These are phyloP conservation scores for Nannizzia gypsea DNA, from an alignment of 2,329 filamentous ascomycete genomes.

Conservation along the genomic window DNA sequence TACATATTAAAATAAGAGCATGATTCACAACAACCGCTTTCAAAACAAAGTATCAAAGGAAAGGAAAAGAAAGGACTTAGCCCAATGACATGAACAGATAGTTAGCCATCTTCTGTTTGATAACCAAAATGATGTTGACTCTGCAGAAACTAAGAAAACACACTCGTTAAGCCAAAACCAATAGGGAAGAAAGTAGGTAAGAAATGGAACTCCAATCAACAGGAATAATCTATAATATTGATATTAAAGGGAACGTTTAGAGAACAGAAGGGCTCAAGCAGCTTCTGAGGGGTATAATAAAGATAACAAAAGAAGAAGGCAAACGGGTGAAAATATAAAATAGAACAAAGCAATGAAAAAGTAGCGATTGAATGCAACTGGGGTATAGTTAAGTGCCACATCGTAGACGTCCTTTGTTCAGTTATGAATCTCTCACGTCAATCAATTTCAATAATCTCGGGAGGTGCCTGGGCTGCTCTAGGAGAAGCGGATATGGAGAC, in stretches of 20 bases:
- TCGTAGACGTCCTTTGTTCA: neutral
- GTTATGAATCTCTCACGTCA: neutral
- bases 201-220: neutral
- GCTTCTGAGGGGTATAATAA: neutral
- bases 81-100: neutral
- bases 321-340: neutral
- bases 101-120: neutral
- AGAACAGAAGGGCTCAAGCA: neutral
- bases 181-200: neutral
- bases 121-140: neutral
- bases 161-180: neutral
- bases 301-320: neutral
- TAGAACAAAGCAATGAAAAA: neutral
- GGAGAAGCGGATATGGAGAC: neutral
- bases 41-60: neutral
- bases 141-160: neutral
- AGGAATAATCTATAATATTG: neutral
- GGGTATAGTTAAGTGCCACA: neutral
- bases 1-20: neutral
- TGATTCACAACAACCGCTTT: neutral
- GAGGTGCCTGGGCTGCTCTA: neutral
- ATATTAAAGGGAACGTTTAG: neutral
- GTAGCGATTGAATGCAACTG: neutral
- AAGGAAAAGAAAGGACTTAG: neutral
- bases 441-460: constrained; percentile 15